Evolutionary conservation across 1,284 basidiomycete genomes (phyloP).

Genomic region (Heliocybe sulcata): DNA sequence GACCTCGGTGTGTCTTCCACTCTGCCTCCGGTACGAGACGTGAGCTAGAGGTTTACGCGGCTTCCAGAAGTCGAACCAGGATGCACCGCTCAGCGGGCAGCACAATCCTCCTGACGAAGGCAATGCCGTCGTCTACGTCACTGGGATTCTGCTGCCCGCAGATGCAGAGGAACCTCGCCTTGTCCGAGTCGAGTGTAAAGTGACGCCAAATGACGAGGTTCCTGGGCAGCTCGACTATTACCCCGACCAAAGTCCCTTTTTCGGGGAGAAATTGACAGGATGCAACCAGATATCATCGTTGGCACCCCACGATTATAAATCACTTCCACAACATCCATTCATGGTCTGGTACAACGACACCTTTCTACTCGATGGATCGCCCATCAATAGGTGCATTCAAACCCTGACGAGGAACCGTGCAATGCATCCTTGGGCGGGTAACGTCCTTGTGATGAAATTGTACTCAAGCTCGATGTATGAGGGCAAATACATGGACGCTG

Average conservation of each 20-base stretch:
- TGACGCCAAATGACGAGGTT: not conserved
- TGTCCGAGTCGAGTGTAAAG: not conserved
- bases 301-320: not conserved
- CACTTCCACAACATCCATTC: constrained; percentile 4
- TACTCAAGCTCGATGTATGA: not conserved
- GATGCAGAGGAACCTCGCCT: not conserved
- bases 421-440: constrained; percentile 7
- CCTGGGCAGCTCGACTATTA: not conserved
- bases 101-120: not conserved
- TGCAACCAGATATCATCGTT: not conserved
- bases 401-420: constrained; percentile 1
- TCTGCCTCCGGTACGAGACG: not conserved
- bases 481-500: not conserved
- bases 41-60: not conserved
- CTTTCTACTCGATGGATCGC: constrained; percentile 7
- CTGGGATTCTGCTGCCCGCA: not conserved
- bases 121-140: not conserved
- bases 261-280: not conserved
- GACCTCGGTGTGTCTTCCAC: not conserved
- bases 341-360: constrained; percentile 5
- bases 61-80: not conserved
- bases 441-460: constrained; percentile 7
- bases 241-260: not conserved
- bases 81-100: not conserved
- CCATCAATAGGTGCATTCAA: constrained; percentile 3